Conservation (phyloP, 1,284 basidiomycete species). For the Ceratorhiza oryzae-sativae region DNA sequence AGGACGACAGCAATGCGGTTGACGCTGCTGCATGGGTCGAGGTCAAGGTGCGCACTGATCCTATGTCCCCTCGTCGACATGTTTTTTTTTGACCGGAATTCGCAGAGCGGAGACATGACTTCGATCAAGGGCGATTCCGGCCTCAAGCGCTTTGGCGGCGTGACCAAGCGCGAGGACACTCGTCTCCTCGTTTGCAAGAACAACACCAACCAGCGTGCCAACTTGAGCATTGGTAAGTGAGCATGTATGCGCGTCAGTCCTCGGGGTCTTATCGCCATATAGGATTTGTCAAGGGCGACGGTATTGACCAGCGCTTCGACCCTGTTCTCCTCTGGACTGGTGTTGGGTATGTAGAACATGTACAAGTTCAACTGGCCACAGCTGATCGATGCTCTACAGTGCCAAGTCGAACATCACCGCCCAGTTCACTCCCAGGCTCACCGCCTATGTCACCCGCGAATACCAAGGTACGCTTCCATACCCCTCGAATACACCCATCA, state of each 20-base stretch:
- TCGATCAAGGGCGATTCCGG: background rate
- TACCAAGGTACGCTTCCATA: background rate
- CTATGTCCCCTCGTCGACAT: background rate
- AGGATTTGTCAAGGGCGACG: constrained; percentile 34
- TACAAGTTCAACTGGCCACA: background rate
- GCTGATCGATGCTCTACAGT: background rate
- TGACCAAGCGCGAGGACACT: constrained; percentile 5
- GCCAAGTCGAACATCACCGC: constrained; percentile 33
- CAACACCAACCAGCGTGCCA: constrained; percentile 13
- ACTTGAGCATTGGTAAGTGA: constrained; percentile 31
- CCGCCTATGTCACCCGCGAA: constrained; percentile 21
- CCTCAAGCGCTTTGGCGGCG: constrained; percentile 22
- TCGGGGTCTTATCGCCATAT: background rate
- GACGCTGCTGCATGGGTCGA: constrained; percentile 29
- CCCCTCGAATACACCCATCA: too few relatives aligned
- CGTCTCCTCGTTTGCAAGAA: constrained; percentile 38
- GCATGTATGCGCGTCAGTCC: too few relatives aligned
- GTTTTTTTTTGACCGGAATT: background rate
- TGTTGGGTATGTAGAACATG: background rate
- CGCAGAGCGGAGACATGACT: constrained; percentile 27
- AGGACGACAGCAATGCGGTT: constrained; percentile 11
- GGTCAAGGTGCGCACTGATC: background rate
- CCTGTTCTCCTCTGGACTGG: constrained; percentile 11
- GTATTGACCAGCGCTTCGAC: constrained; percentile 17
- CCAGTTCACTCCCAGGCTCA: constrained; percentile 7